Conservation (phyloP, 2,329 filamentous ascomycete species). For the Trichothecium roseum region DNA sequence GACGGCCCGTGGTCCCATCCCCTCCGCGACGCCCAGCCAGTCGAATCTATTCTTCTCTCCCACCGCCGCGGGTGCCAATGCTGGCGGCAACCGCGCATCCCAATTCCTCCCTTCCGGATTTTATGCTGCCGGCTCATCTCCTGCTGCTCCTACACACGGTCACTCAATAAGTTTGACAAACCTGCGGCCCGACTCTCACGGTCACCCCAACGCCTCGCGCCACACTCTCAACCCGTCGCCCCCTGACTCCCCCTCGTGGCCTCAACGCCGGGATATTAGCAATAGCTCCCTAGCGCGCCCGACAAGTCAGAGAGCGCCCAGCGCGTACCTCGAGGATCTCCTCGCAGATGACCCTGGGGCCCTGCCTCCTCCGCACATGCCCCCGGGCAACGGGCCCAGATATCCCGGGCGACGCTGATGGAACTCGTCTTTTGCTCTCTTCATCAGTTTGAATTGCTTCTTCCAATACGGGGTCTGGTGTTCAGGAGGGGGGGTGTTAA, state of each 20-base stretch:
- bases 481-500: not conserved
- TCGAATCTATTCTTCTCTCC: constrained; percentile 90
- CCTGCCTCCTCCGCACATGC: constrained; percentile 34
- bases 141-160: constrained; percentile 32
- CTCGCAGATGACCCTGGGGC: constrained; percentile 61
- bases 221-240: constrained; percentile 41
- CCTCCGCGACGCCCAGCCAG: constrained; percentile 47
- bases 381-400: constrained; percentile 10
- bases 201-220: constrained; percentile 31
- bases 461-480: not conserved
- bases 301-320: constrained; percentile 65
- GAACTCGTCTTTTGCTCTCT: too few species aligned
- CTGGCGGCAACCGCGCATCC: constrained; percentile 56
- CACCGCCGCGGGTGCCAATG: constrained; percentile 64
- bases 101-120: constrained; percentile 85
- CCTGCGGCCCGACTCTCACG: constrained; percentile 47
- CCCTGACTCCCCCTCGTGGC: constrained; percentile 52
- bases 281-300: constrained; percentile 51
- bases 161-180: constrained; percentile 52
- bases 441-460: too few species aligned
- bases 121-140: constrained; percentile 61
- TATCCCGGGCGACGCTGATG: constrained; percentile 2
- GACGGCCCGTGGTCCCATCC: constrained; percentile 39
- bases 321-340: constrained; percentile 81
- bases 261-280: constrained; percentile 40